phyloP scores from a whole-genome alignment of 352 stramenopile genomes.

The Achlya hypogyna region DNA sequence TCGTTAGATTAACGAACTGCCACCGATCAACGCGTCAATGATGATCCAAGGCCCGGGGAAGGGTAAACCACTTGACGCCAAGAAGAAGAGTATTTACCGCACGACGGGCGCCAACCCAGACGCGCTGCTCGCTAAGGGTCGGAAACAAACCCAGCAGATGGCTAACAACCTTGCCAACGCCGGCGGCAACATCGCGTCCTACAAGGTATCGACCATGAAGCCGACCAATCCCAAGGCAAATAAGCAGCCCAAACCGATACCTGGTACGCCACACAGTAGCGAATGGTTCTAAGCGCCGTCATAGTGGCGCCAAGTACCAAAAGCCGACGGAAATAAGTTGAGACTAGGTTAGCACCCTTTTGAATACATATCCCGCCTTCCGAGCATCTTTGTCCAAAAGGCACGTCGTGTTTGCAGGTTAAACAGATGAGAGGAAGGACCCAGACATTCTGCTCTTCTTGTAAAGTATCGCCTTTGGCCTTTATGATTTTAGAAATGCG shows the following conservation, averaged over 20 bases:
- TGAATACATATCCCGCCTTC: background rate
- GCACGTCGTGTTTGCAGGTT: background rate
- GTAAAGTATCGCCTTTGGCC: background rate
- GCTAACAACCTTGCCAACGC: background rate
- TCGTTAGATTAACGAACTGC: constrained; percentile 17
- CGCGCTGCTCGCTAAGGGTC: constrained; percentile 6
- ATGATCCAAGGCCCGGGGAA: background rate
- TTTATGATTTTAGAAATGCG: background rate
- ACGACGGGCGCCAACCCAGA: background rate
- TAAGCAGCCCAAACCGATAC: constrained; percentile 18
- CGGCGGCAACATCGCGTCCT: background rate
- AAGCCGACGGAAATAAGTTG: background rate
- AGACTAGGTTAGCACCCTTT: background rate
- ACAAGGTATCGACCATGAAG: constrained; percentile 11
- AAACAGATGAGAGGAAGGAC: background rate
- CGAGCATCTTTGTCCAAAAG: background rate
- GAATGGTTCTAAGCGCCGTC: background rate
- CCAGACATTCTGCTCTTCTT: background rate
- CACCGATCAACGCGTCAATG: constrained; percentile 13
- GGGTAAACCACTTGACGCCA: background rate
- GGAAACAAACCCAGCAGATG: background rate
- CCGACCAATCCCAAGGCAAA: background rate
- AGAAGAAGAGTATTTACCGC: constrained; percentile 15
- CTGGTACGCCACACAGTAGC: background rate
- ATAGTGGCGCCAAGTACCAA: background rate